phyloP scores from a whole-genome alignment of 768 basidiomycete genomes.

The Tylopilus cervinicoccineus region DNA sequence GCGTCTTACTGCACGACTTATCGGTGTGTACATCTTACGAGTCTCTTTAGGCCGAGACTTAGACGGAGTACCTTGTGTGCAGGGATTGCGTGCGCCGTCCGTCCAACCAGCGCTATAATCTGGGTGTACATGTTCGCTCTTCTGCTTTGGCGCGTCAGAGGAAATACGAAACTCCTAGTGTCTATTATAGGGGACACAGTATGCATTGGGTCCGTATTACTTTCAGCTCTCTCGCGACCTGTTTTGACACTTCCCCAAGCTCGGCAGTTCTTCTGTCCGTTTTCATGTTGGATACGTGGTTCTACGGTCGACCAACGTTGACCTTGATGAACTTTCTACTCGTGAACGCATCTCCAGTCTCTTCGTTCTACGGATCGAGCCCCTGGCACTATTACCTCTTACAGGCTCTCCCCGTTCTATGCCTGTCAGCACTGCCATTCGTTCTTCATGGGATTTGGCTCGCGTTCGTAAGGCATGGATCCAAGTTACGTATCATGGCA shows the following conservation, averaged over 20 bases:
- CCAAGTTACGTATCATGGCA: constrained; percentile 42
- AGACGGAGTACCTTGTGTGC: constrained; percentile 51
- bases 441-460: constrained; percentile 56
- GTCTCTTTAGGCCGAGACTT: constrained; percentile 31
- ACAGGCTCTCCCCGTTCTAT: constrained; percentile 82
- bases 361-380: constrained; percentile 87
- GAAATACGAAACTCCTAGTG: constrained; percentile 28
- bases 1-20: not conserved
- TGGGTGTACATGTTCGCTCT: constrained; percentile 71
- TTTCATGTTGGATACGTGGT: constrained; percentile 61
- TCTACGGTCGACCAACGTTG: constrained; percentile 62
- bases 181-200: constrained; percentile 38
- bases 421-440: constrained; percentile 71
- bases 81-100: constrained; percentile 72
- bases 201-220: constrained; percentile 42
- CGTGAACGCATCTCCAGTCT: constrained; percentile 80
- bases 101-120: constrained; percentile 86
- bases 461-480: constrained; percentile 16
- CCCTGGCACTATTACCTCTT: constrained; percentile 87
- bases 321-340: constrained; percentile 80
- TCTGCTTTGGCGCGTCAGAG: constrained; percentile 52
- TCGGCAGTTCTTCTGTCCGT: constrained; percentile 21
- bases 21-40: constrained; percentile 22
- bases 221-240: constrained; percentile 1
- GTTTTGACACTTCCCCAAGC: constrained; percentile 15